A percentile compares a stretch with the other conserved stretches of the same genome.
These are phyloP conservation scores for Sutorius australiensis DNA, from an alignment of 768 basidiomycete genomes.

Conservation along the genomic window DNA sequence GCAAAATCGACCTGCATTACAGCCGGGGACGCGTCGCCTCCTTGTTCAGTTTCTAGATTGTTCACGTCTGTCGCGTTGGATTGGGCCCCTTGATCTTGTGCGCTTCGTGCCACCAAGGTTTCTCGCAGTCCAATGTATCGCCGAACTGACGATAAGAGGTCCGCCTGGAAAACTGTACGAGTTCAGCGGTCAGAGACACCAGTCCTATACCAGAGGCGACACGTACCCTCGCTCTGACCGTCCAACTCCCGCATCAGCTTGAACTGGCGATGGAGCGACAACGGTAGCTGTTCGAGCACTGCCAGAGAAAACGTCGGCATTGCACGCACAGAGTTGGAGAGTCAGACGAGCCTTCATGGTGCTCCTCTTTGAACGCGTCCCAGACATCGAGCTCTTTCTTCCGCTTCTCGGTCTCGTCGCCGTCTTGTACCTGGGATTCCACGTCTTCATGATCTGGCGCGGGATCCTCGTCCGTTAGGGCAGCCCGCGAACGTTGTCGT, in stretches of 20 bases:
- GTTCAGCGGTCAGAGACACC: slow-evolving; percentile 2
- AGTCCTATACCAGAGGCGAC: background rate
- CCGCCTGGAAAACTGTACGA: slow-evolving; percentile 36
- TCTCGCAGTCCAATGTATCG: slow-evolving; percentile 44
- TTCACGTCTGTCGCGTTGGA: background rate
- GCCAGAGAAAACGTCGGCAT: background rate
- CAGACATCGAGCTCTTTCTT: slow-evolving; percentile 64
- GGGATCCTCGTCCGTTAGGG: slow-evolving; percentile 28
- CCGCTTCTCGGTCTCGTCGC: slow-evolving; percentile 20
- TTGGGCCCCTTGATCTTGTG: background rate
- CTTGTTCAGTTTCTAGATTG: background rate
- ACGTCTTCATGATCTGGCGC: slow-evolving; percentile 1
- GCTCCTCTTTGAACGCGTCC: slow-evolving; percentile 74
- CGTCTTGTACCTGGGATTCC: background rate
- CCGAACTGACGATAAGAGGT: slow-evolving; percentile 43
- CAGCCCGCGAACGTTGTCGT: slow-evolving; percentile 45
- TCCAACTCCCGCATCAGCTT: slow-evolving; percentile 71
- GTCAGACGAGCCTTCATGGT: slow-evolving; percentile 60
- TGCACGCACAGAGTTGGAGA: background rate
- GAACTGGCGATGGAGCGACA: slow-evolving; percentile 69
- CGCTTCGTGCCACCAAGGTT: slow-evolving; percentile 17
- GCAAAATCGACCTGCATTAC: slow-evolving; percentile 8
- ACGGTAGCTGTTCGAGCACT: slow-evolving; percentile 79
- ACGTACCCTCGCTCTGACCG: slow-evolving; percentile 54
- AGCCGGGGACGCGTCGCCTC: background rate